These are phyloP conservation scores for Galerina sulciceps DNA, from an alignment of 768 basidiomycete species.

Conservation along the genomic window DNA sequence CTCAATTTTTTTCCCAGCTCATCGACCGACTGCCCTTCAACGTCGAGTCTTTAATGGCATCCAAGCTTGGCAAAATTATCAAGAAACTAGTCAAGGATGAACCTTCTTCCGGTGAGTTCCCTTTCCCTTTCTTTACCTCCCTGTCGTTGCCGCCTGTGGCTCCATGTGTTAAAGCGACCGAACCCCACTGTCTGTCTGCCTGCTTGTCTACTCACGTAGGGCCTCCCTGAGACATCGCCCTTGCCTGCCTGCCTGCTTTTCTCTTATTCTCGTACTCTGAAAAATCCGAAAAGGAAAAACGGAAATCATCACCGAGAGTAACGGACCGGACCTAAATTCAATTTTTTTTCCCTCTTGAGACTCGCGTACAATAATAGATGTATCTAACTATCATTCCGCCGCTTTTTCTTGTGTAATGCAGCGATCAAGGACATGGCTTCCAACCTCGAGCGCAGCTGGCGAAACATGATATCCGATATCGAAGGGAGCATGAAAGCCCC, in stretches of 20 bases:
- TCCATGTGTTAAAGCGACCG: conserved; percentile 18
- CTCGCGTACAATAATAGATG: conserved; percentile 50
- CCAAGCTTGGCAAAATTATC: conserved; percentile 81
- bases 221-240: conserved; percentile 15
- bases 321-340: conserved; percentile 4
- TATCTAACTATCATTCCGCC: conserved; percentile 68
- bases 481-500: conserved; percentile 42
- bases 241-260: conserved; percentile 8
- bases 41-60: conserved; percentile 65
- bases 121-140: conserved; percentile 4
- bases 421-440: conserved; percentile 94
- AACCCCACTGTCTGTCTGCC: conserved; percentile 4
- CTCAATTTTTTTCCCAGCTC: conserved; percentile 49
- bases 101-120: conserved; percentile 77
- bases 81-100: conserved; percentile 78
- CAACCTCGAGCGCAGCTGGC: conserved; percentile 87
- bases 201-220: conserved; percentile 19
- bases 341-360: conserved; percentile 27
- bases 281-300: neutral
- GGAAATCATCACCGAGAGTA: neutral
- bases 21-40: conserved; percentile 84
- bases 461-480: conserved; percentile 54
- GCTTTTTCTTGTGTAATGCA: conserved; percentile 46
- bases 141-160: conserved; percentile 12
- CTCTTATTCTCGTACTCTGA: conserved; percentile 2